Evolutionary conservation across 2,329 filamentous ascomycete genomes (phyloP).

Genomic region (Epichloe festucae): DNA sequence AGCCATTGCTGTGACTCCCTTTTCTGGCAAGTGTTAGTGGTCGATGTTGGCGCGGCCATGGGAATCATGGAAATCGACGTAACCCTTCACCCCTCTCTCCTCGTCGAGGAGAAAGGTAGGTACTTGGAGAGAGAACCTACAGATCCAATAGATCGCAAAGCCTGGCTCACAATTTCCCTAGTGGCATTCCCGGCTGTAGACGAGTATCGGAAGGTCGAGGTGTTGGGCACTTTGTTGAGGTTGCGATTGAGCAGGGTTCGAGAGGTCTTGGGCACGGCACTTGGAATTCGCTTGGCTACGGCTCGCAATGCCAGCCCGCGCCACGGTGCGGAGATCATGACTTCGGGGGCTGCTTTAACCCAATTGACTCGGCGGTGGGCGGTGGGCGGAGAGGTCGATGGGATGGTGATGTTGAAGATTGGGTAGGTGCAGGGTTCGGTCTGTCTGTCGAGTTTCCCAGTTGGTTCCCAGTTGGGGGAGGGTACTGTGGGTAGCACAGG

Average conservation of each 20-base stretch:
- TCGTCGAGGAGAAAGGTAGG: neutral
- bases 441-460: too few species aligned
- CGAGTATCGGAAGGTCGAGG: neutral
- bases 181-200: neutral
- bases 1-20: slow-evolving; percentile 65
- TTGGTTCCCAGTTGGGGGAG: too few species aligned
- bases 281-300: slow-evolving; percentile 7
- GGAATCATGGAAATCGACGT: neutral
- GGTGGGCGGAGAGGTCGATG: neutral
- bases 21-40: slow-evolving; percentile 13
- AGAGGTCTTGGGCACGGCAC: slow-evolving; percentile 11
- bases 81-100: neutral
- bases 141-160: neutral
- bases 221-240: neutral
- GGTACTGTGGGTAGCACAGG: too few species aligned
- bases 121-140: neutral
- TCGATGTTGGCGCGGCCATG: slow-evolving; percentile 11
- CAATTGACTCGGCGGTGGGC: slow-evolving; percentile 12
- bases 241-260: slow-evolving; percentile 8
- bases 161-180: neutral
- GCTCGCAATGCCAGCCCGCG: slow-evolving; percentile 27
- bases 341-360: slow-evolving; percentile 9
- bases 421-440: neutral
- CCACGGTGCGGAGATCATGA: slow-evolving; percentile 32
- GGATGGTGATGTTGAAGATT: neutral